Evolutionary conservation across 768 basidiomycete genomes (phyloP).

Genomic region (Tylopilus sp.): DNA sequence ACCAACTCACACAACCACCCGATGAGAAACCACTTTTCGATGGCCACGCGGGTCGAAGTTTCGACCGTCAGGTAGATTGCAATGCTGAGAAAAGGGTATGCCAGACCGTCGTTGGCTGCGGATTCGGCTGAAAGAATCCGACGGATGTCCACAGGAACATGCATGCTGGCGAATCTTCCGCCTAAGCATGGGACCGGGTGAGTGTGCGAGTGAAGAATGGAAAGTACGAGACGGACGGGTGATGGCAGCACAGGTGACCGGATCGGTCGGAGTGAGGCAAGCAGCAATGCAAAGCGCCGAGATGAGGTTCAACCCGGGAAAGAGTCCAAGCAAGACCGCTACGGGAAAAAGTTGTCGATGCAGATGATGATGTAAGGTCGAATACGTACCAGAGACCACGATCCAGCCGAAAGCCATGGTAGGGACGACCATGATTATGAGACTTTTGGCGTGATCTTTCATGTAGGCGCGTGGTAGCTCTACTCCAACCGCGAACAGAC

Average conservation of each 20-base stretch:
- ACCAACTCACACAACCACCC: conserved; percentile 64
- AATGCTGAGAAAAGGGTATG: conserved; percentile 87
- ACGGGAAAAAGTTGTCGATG: background rate
- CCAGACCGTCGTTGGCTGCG: conserved; percentile 93
- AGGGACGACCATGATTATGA: conserved; percentile 69
- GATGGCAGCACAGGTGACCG: conserved; percentile 84
- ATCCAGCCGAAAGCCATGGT: conserved; percentile 88
- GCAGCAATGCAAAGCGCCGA: conserved; percentile 85
- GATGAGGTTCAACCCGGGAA: conserved; percentile 68
- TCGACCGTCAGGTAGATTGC: conserved; percentile 85
- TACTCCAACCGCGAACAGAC: conserved; percentile 93
- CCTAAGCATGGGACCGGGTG: conserved; percentile 36
- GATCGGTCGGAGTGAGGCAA: conserved; percentile 92
- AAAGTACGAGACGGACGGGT: conserved; percentile 44
- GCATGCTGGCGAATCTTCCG: conserved; percentile 63
- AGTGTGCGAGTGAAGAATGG: background rate
- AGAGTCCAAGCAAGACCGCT: conserved; percentile 68
- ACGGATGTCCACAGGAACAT: conserved; percentile 74
- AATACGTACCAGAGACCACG: conserved; percentile 56
- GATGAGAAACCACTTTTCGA: conserved; percentile 83
- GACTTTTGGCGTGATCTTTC: conserved; percentile 68
- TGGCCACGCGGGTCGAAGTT: conserved; percentile 52
- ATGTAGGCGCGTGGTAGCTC: conserved; percentile 89
- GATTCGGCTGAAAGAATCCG: conserved; percentile 84
- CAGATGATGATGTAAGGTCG: background rate